phyloP scores from a whole-genome alignment of 2,329 filamentous ascomycete species.

The Calonectria fujianensis region DNA sequence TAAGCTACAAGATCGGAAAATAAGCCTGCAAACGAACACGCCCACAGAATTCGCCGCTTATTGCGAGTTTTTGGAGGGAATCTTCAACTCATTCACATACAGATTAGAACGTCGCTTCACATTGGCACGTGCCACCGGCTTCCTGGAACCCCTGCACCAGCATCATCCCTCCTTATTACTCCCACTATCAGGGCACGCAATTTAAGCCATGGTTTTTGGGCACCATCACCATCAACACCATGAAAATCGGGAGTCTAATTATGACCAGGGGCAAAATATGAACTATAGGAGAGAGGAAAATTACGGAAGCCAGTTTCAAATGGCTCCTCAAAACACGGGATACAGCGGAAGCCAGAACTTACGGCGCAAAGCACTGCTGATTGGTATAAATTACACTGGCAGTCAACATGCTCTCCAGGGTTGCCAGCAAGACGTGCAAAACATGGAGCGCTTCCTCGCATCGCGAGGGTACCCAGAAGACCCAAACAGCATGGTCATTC shows the following conservation, averaged over 20 bases:
- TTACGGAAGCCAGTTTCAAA: background rate
- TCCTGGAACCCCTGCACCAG: background rate
- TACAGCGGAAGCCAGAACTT: background rate
- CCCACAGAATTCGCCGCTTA: background rate
- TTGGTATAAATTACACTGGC: conserved; percentile 10
- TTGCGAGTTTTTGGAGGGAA: background rate
- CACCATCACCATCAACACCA: conserved; percentile 4
- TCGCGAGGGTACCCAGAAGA: conserved; percentile 7
- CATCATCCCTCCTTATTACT: background rate
- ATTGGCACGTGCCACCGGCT: background rate
- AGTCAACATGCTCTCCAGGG: conserved; percentile 11
- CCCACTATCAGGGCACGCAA: background rate
- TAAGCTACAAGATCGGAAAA: background rate
- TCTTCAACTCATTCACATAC: background rate
- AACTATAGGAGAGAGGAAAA: background rate
- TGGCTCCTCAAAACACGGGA: background rate
- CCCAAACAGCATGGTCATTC: conserved; percentile 7
- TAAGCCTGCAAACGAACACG: background rate
- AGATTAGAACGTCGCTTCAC: background rate
- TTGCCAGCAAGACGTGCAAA: conserved; percentile 6
- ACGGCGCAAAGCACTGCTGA: background rate
- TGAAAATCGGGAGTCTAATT: background rate
- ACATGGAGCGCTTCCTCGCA: conserved; percentile 14
- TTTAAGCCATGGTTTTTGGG: background rate
- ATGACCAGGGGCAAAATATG: background rate